phyloP scores from a whole-genome alignment of 2,329 filamentous ascomycete genomes.

The Xenoacremonium recifei region DNA sequence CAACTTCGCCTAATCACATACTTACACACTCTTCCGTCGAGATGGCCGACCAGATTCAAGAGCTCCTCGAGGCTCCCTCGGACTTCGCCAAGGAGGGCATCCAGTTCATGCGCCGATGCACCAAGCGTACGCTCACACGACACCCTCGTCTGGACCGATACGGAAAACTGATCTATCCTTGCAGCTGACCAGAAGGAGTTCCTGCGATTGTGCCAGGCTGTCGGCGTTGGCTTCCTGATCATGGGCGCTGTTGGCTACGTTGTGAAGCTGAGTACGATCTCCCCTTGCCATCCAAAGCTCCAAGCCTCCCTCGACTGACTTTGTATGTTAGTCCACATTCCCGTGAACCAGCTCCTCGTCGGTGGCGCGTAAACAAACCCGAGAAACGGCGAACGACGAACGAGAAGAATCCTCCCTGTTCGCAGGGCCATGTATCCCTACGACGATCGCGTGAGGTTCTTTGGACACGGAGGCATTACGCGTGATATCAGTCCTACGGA shows the following conservation, averaged over 20 bases:
- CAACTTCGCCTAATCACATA: conserved; percentile 5
- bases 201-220: conserved; percentile 52
- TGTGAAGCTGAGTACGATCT: conserved; percentile 62
- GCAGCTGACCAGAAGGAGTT: conserved; percentile 44
- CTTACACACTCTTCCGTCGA: conserved; percentile 18
- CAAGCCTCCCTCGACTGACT: neutral
- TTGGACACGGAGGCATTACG: no score
- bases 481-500: conserved; percentile 24
- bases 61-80: conserved; percentile 66
- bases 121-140: conserved; percentile 50
- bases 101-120: conserved; percentile 62
- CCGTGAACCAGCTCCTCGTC: conserved; percentile 69
- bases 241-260: conserved; percentile 71
- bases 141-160: neutral
- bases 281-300: conserved; percentile 1
- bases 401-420: no score
- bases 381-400: conserved; percentile 9
- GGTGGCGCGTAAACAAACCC: conserved; percentile 62
- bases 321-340: conserved; percentile 59
- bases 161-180: conserved; percentile 30
- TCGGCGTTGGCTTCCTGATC: conserved; percentile 67
- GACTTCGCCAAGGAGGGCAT: conserved; percentile 63
- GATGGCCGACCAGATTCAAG: conserved; percentile 68
- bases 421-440: no score
- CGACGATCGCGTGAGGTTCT: no score